Evolutionary conservation across 2,329 filamentous ascomycete species (phyloP), one percentile per base, ranked within the genome.

Genomic region (Fusarium sp.): DNA sequence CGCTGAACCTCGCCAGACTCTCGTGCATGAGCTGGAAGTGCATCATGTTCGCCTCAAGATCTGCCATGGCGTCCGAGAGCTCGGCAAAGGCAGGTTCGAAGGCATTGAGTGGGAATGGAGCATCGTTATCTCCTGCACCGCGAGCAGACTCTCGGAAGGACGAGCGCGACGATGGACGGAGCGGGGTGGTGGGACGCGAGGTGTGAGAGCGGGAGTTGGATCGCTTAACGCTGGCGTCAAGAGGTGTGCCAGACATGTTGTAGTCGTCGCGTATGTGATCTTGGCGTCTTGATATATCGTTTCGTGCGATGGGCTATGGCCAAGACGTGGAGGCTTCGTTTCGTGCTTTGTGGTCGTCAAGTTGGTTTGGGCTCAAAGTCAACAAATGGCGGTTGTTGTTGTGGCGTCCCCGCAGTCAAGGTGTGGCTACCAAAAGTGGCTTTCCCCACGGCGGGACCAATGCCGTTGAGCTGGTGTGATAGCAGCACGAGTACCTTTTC

Each of bases 11-110:
- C 27, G 94, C 91, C 76, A 99, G 84, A 79, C 94, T 97, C 86
- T 98, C 96, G 81, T 99, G 95, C 92, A 99, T 97, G 73, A 98
- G 86, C 83, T 98, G 96, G 76, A 99, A 92, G 82, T 98, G 95
- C 92, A 97, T 95, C 87, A 98, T 95, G 83, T 99, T 98, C 70
- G 95, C 94, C 86, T 99, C 97, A 11, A 99, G 89, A 79, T 98
- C 97, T 27, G 95, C 95, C 91, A 98, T 95, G 68, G 94, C 93
- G 83, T 99, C 97, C 11, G 94, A 93, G 2, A 99, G 88, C 84
- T 99, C 97, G 16, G 95, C 95, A 83, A 99, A 98, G 16, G 94
- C 93, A 0, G 95, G 94, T 81, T 98, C 95, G 67, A 98, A 92
- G 3, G 89, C 85, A 76, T 96, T 94, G 70, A 98, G 90, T 0